Evolutionary conservation across 352 stramenopile genomes (phyloP), one percentile per base, ranked within the genome.

Genomic region (Globisporangium orthogonon): DNA sequence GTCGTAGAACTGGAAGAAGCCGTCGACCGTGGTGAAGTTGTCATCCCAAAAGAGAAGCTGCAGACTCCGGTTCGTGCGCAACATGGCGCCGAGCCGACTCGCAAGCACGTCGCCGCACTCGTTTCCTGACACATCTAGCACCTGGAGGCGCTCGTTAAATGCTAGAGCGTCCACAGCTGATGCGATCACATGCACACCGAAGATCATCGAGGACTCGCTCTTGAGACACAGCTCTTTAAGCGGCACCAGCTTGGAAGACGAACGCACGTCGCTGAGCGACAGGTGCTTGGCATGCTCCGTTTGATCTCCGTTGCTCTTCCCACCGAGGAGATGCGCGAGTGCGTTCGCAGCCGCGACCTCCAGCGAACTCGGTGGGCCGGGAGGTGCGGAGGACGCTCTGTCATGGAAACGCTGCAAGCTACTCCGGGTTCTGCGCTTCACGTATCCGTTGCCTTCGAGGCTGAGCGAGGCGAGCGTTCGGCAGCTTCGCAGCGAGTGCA

Each of bases 121-220:
- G 44, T 93, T 93, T 5, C 83, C 80, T 23, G 83, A 83, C 10
- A 91, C 70, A 18, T 91, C 78, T 7, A 93, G 71, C 52, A 93
- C 69, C 40, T 83, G 75, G 31, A 93, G 64, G 39, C 47, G 60
- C 54, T 69, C 23, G 56, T 81, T 75, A 44, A 62, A 33, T 4
- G 58, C 57, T 1, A 91, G 60, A 33, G 83, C 69, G 9, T 81
- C 57, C 3, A 87, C 62, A 17, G 71, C 73, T 18, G 69, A 63
- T 4, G 68, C 72, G 31, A 89, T 63, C 29, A 87, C 65, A 29
- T 76, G 62, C 1, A 70, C 53, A 0, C 81, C 73, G 53, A 87
- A 93, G n/a, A 87, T 71, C 18, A 73, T 76, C 0, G 63, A 57
- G 5, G 68, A 63, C 6, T 73, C 62, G 31, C 71, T 82, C 48